Base-by-base conservation (phyloP, 768 basidiomycete genomes). In the Imleria badia region DNA sequence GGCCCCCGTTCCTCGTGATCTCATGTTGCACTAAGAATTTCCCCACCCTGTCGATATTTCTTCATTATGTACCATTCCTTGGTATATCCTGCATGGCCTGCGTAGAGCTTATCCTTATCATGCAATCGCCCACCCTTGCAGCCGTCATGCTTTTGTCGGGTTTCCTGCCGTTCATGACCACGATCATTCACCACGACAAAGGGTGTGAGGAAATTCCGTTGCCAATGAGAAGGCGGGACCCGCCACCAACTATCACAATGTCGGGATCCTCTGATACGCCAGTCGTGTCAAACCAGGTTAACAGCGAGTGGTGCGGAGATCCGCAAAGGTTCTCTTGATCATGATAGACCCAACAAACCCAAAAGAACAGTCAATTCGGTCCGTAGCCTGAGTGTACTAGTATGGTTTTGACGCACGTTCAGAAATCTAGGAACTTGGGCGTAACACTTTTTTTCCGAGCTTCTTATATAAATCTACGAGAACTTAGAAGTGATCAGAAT, bases 21-120 rank as follows among this genome's bases (percentile, higher is more conserved):
- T 23, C 19, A 23, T 17, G 15, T 10, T 23, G 15, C 6, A 3
- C 11, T n/a, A 38, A 35, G 56, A 39, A 20, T 14, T 33, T 30
- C 33, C 42, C 52, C 29, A 7, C 19, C 39, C 20, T 57, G 13
- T 39, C 50, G 33, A 60, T 19, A 43, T 45, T 53, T 31, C 53
- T 66, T 13, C 45, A 63, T 20, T 41, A 34, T 10, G 14, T 66
- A 5, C 61, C 65, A 9, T 53, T 54, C 3, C 22, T 65, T 6
- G 55, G 61, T 15, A 55, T 52, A n/a, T 60, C 45, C 7, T 51
- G 51, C 20, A 46, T 66, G 38, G 54, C 56, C 8, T 11, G 40
- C 22, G 23, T 55, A 1, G 52, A 63, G 33, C 53, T 63, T 10
- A 45, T 44, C 26, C 15, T 51, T 15, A 35, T 29, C 3, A 33